Percentiles rank a stretch among this genome's conserved stretches.
Evolutionary conservation across 1,284 basidiomycete genomes (phyloP).

Genomic region (Heterobasidion annosum): DNA sequence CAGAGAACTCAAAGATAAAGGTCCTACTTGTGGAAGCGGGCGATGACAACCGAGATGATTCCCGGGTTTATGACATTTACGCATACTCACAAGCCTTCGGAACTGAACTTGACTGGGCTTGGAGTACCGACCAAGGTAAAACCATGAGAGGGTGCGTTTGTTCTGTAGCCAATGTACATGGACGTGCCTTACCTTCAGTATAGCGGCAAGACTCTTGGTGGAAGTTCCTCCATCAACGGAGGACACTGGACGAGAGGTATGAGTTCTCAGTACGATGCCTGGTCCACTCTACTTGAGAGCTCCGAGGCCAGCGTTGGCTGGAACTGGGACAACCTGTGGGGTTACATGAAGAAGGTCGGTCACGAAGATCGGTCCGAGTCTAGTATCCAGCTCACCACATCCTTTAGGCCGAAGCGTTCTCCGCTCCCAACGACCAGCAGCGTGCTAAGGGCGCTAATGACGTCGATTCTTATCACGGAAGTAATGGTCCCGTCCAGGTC

Average conservation of each 20-base stretch:
- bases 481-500: conserved; percentile 44
- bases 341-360: conserved; percentile 35
- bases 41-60: conserved; percentile 35
- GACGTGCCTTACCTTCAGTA: not conserved
- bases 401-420: conserved; percentile 41
- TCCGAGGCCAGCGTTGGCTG: conserved; percentile 40
- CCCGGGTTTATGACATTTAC: conserved; percentile 39
- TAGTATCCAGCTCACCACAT: not conserved
- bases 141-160: conserved; percentile 30
- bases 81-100: conserved; percentile 37
- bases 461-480: conserved; percentile 40
- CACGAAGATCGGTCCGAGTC: not conserved
- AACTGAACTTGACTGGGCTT: conserved; percentile 39
- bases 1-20: conserved; percentile 41
- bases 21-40: conserved; percentile 57
- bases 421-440: conserved; percentile 42
- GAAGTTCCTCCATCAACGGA: conserved; percentile 52
- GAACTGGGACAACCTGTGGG: conserved; percentile 46
- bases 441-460: conserved; percentile 37
- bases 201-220: conserved; percentile 52
- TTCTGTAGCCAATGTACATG: not conserved
- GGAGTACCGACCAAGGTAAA: conserved; percentile 36
- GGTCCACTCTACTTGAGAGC: conserved; percentile 39
- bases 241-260: conserved; percentile 47
- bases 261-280: conserved; percentile 50